A percentile compares a stretch with the other conserved stretches of the same genome.
Evolutionary conservation across 2,329 filamentous ascomycete genomes (phyloP).

Genomic region (Talaromyces sp.): DNA sequence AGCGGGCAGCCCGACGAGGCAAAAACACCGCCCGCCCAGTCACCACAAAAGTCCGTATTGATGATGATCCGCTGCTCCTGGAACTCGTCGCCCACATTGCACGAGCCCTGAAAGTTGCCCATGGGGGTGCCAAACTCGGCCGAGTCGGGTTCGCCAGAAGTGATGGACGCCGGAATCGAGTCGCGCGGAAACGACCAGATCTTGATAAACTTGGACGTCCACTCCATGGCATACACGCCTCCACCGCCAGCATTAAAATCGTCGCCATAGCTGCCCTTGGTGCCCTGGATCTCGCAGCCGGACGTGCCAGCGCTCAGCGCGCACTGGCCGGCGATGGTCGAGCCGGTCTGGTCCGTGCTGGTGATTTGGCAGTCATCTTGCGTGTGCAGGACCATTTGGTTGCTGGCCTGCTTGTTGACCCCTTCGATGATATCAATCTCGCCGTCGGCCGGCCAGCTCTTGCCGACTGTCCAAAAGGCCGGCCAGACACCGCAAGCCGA

Average conservation of each 20-base stretch:
- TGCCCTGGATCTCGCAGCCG: conserved; percentile 37
- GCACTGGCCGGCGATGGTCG: conserved; percentile 44
- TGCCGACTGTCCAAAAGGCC: conserved; percentile 42
- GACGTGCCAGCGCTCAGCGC: conserved; percentile 34
- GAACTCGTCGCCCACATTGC: conserved; percentile 37
- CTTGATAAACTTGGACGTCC: conserved; percentile 41
- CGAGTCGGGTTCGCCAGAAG: conserved; percentile 38
- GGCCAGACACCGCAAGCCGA: conserved; percentile 49
- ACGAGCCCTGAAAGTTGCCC: conserved; percentile 39
- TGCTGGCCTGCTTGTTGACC: conserved; percentile 41
- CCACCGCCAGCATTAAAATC: conserved; percentile 49
- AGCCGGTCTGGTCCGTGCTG: conserved; percentile 45
- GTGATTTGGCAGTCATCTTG: conserved; percentile 38
- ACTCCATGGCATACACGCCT: conserved; percentile 47
- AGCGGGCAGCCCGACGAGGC: conserved; percentile 45
- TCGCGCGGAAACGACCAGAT: conserved; percentile 49
- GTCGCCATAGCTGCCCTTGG: conserved; percentile 43
- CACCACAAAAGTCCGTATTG: conserved; percentile 51
- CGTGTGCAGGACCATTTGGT: conserved; percentile 48
- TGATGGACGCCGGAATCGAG: conserved; percentile 42
- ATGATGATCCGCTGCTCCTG: conserved; percentile 40
- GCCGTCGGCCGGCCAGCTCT: conserved; percentile 37
- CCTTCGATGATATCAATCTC: conserved; percentile 50
- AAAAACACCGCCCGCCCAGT: conserved; percentile 48
- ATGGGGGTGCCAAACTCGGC: conserved; percentile 42